Percentiles rank a stretch among this genome's conserved stretches.
Conservation (phyloP, 345 rosid genomes). For the Erysimum cheiranthoides region DNA sequence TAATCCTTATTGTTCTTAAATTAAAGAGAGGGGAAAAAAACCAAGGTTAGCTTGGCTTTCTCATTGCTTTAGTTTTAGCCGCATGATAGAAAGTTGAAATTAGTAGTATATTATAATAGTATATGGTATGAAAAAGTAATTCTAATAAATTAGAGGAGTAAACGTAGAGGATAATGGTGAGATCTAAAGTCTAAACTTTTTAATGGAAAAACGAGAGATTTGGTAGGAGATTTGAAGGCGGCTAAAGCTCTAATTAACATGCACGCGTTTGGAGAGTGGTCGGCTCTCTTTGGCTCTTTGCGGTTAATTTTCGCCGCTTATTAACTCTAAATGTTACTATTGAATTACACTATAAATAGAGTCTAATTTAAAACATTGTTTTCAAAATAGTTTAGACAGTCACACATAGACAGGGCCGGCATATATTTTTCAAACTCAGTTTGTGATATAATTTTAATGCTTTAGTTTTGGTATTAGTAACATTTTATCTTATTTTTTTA, state of each 20-base stretch:
- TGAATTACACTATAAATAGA: neutral
- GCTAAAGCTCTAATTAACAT: constrained; percentile 36
- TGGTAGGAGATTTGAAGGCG: constrained; percentile 47
- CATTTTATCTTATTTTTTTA: too few species aligned
- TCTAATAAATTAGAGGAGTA: constrained; percentile 33
- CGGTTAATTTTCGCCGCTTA: constrained; percentile 42
- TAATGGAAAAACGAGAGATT: constrained; percentile 34
- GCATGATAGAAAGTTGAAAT: constrained; percentile 29
- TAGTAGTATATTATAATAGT: constrained; percentile 1
- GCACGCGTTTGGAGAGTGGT: constrained; percentile 32
- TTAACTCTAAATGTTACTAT: constrained; percentile 13
- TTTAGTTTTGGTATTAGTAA: too few species aligned
- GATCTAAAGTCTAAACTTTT: constrained; percentile 35
- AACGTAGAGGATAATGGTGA: constrained; percentile 35
- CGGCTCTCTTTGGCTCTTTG: constrained; percentile 34
- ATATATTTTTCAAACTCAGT: too few species aligned
- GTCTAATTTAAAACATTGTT: neutral
- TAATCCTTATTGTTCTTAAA: neutral
- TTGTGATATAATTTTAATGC: too few species aligned
- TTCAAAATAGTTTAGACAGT: neutral
- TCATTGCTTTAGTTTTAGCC: constrained; percentile 24
- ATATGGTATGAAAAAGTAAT: constrained; percentile 27
- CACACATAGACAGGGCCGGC: too few species aligned
- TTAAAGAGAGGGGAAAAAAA: neutral
- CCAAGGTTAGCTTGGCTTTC: constrained; percentile 35